Evolutionary conservation across 2,329 filamentous ascomycete species (phyloP).

Genomic region (Microdochium nivale): DNA sequence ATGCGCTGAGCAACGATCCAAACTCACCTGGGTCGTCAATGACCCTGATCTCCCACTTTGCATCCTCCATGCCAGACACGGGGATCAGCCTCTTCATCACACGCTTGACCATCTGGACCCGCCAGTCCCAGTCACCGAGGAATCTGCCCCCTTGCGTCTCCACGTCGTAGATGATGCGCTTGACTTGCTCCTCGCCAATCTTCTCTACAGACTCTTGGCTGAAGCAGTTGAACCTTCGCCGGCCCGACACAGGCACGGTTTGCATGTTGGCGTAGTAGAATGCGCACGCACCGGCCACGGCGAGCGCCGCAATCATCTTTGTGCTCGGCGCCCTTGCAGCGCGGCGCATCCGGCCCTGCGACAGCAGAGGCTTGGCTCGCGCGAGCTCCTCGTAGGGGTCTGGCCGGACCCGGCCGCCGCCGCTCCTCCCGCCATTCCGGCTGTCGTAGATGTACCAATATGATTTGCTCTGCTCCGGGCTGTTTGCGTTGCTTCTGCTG

Average conservation of each 20-base stretch:
- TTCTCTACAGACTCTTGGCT: constrained; percentile 43
- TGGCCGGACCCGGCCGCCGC: not conserved
- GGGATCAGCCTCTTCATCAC: constrained; percentile 62
- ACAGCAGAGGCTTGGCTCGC: constrained; percentile 26
- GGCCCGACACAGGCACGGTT: constrained; percentile 62
- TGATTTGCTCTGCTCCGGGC: not conserved
- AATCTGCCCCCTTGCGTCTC: constrained; percentile 44
- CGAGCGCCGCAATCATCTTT: constrained; percentile 29
- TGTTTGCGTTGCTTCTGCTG: not conserved
- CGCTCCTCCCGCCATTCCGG: not conserved
- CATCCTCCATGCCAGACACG: constrained; percentile 49
- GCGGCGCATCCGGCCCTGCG: constrained; percentile 20
- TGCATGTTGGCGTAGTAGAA: constrained; percentile 66
- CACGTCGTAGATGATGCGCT: constrained; percentile 45
- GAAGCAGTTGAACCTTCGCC: constrained; percentile 65
- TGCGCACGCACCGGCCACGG: constrained; percentile 32
- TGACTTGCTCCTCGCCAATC: constrained; percentile 44
- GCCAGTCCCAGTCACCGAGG: constrained; percentile 49
- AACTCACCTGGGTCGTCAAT: constrained; percentile 53
- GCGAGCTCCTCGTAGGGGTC: constrained; percentile 12
- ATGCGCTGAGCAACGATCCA: too few species aligned
- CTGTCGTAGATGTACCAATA: not conserved
- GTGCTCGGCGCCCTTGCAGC: constrained; percentile 26
- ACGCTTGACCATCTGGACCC: constrained; percentile 46
- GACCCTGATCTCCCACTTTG: constrained; percentile 64